phyloP scores from a whole-genome alignment of 345 rosid species.

The Euclidium syriacum region DNA sequence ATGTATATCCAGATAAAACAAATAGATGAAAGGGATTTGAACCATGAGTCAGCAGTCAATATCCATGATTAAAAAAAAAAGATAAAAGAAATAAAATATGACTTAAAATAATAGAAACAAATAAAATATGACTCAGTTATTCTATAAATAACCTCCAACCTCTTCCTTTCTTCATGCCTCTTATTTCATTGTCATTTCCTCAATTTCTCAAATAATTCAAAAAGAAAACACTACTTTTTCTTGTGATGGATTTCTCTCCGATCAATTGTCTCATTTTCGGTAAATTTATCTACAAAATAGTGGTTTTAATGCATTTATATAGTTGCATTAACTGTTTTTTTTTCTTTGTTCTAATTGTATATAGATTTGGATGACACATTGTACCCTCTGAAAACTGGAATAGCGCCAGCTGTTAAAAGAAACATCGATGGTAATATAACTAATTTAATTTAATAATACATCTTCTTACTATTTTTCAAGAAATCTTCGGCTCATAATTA shows the following conservation, averaged over 20 bases:
- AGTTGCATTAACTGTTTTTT: background rate
- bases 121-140: background rate
- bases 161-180: background rate
- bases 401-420: conserved; percentile 60
- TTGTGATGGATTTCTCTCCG: conserved; percentile 42
- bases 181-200: conserved; percentile 3
- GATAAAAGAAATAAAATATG: background rate
- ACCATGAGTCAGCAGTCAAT: conserved; percentile 38
- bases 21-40: conserved; percentile 28
- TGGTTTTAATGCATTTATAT: background rate
- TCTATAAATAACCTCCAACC: background rate
- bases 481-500: background rate
- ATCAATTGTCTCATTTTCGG: conserved; percentile 76
- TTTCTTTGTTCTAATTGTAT: background rate
- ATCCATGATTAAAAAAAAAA: background rate
- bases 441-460: background rate
- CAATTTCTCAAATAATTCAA: background rate
- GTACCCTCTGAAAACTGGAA: conserved; percentile 65
- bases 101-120: background rate
- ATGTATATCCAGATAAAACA: background rate
- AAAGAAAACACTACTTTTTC: background rate
- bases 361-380: conserved; percentile 93
- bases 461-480: background rate
- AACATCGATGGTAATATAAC: conserved; percentile 67
- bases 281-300: conserved; percentile 4